phyloP scores from a whole-genome alignment of 2,329 filamentous ascomycete species.

The Ophiostoma perfectum region DNA sequence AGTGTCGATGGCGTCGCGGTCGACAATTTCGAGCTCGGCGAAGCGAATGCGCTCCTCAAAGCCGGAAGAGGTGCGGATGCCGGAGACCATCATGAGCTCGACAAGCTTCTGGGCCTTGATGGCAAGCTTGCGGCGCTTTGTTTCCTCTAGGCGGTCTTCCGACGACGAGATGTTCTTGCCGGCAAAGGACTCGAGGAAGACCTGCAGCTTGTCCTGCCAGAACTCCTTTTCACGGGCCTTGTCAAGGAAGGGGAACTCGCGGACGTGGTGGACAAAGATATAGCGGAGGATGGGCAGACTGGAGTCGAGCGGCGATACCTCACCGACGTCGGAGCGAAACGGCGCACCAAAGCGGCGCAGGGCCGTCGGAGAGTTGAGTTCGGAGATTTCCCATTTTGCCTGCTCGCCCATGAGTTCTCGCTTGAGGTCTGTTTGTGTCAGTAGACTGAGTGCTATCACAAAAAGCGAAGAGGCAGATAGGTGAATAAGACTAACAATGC shows the following conservation, averaged over 20 bases:
- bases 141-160: slow-evolving; percentile 92
- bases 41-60: slow-evolving; percentile 98
- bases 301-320: slow-evolving; percentile 87
- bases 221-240: slow-evolving; percentile 98
- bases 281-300: slow-evolving; percentile 88
- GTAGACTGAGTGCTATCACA: background rate
- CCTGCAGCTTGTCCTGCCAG: slow-evolving; percentile 96
- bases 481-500: slow-evolving; percentile 62
- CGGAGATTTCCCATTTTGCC: slow-evolving; percentile 81
- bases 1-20: slow-evolving; percentile 85
- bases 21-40: slow-evolving; percentile 93
- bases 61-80: slow-evolving; percentile 87
- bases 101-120: slow-evolving; percentile 92
- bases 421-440: slow-evolving; percentile 67
- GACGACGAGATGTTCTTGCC: slow-evolving; percentile 96
- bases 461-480: no score
- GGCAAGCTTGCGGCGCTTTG: slow-evolving; percentile 87
- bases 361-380: slow-evolving; percentile 91
- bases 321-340: slow-evolving; percentile 86
- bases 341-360: slow-evolving; percentile 92
- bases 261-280: slow-evolving; percentile 96
- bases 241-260: slow-evolving; percentile 96
- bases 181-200: slow-evolving; percentile 94
- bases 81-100: slow-evolving; percentile 99
- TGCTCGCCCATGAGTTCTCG: slow-evolving; percentile 88